Percentiles rank a stretch among this genome's conserved stretches.
These are phyloP conservation scores for Colletotrichum zoysiae DNA, from an alignment of 2,329 filamentous ascomycete genomes.

Conservation along the genomic window DNA sequence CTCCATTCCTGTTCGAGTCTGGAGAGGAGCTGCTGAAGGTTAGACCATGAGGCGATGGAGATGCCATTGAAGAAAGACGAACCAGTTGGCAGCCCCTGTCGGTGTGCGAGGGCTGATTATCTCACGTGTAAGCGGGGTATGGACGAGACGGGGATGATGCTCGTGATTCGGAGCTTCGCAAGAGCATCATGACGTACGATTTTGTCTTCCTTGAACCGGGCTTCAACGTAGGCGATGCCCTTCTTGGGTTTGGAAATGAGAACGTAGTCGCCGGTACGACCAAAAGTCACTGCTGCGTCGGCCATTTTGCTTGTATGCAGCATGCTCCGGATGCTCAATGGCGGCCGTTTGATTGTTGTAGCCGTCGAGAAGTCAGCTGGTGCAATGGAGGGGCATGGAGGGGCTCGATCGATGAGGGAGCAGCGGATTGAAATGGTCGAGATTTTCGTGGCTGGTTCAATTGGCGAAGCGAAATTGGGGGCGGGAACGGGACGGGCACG, in stretches of 20 bases:
- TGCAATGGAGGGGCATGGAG: conserved; percentile 7
- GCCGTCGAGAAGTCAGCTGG: neutral
- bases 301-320: conserved; percentile 12
- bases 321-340: conserved; percentile 7
- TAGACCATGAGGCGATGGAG: neutral
- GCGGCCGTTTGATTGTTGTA: neutral
- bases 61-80: neutral
- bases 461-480: conserved; percentile 15
- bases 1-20: conserved; percentile 28
- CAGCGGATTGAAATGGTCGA: conserved; percentile 17
- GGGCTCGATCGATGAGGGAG: conserved; percentile 1
- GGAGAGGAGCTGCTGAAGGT: conserved; percentile 18
- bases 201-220: conserved; percentile 26
- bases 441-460: conserved; percentile 36
- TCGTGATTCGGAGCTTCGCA: neutral
- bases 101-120: conserved; percentile 23
- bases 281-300: conserved; percentile 15
- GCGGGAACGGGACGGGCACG: conserved; percentile 9
- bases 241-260: conserved; percentile 32
- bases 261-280: conserved; percentile 32
- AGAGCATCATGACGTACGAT: neutral
- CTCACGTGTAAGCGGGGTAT: conserved; percentile 6
- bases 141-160: neutral
- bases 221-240: conserved; percentile 37
- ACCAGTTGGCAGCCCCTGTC: conserved; percentile 33